phyloP scores from a whole-genome alignment of 1,139 yeast genomes.

The Kurtzmaniella quercitrusa region DNA sequence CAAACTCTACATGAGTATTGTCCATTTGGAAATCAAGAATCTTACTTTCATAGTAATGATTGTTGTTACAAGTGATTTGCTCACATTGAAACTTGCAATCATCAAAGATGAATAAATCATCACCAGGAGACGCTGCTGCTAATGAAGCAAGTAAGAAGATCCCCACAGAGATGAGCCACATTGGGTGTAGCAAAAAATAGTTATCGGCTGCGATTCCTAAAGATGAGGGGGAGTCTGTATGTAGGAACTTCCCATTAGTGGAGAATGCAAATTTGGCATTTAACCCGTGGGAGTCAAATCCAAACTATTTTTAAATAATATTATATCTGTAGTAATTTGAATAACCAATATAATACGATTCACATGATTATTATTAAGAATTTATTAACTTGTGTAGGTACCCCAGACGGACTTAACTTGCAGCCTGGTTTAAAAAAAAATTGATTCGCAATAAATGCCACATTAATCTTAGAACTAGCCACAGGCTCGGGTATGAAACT shows the following conservation, averaged over 20 bases:
- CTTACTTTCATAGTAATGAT: constrained; percentile 20
- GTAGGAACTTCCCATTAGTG: background rate
- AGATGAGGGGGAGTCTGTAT: background rate
- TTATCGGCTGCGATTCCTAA: background rate
- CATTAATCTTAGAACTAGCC: background rate
- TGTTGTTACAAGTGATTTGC: constrained; percentile 34
- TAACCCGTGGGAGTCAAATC: no score
- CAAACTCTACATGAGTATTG: constrained; percentile 3
- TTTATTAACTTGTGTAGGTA: background rate
- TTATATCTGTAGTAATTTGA: no score
- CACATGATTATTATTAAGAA: no score
- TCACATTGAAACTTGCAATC: constrained; percentile 65
- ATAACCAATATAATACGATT: no score
- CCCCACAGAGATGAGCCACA: background rate
- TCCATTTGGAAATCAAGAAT: constrained; percentile 5
- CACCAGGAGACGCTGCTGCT: constrained; percentile 68
- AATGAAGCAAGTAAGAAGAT: background rate
- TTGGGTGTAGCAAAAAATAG: background rate
- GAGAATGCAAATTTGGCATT: no score
- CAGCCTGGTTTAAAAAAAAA: background rate
- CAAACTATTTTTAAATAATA: no score
- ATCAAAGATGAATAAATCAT: constrained; percentile 63
- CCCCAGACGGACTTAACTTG: background rate
- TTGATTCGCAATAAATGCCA: background rate
- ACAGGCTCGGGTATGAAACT: background rate